Evolutionary conservation across 2,329 filamentous ascomycete genomes (phyloP).

Genomic region (Mycosphaerella sp.): DNA sequence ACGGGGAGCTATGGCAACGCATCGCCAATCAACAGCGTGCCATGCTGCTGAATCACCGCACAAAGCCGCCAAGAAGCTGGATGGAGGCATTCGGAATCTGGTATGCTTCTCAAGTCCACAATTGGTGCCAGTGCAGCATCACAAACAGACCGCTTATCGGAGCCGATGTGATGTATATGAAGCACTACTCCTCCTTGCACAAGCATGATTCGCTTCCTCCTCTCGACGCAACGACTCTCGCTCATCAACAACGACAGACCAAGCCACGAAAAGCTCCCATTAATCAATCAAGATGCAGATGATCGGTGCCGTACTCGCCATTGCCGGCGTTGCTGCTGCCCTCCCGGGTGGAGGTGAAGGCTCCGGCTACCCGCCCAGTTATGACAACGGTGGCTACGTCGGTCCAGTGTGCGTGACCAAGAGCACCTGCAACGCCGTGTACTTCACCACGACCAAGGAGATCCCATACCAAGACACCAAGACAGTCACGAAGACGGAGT

Average conservation of each 20-base stretch:
- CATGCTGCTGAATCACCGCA: not conserved
- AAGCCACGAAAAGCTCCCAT: not conserved
- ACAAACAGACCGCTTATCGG: too few relatives aligned
- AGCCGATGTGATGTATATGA: too few relatives aligned
- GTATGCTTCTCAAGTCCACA: not conserved
- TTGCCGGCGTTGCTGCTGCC: slow-evolving; percentile 16
- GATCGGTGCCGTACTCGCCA: slow-evolving; percentile 12
- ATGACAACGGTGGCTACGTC: not conserved
- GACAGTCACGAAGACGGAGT: slow-evolving; percentile 16
- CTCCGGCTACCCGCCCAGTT: not conserved
- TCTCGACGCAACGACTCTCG: not conserved
- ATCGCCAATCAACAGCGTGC: not conserved
- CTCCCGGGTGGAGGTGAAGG: slow-evolving; percentile 12
- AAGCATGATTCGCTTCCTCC: too few relatives aligned
- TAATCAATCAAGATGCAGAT: slow-evolving; percentile 16
- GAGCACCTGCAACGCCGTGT: slow-evolving; percentile 16
- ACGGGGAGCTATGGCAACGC: not conserved
- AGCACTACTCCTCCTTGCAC: too few relatives aligned
- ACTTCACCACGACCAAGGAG: slow-evolving; percentile 15
- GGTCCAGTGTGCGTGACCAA: slow-evolving; percentile 13
- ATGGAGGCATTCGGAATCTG: not conserved
- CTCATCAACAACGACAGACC: not conserved
- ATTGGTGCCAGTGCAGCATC: too few relatives aligned
- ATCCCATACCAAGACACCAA: slow-evolving; percentile 15
- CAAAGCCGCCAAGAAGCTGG: not conserved